Evolutionary conservation across 257 asterid genomes (phyloP).

Genomic region (Capsicum chinense): DNA sequence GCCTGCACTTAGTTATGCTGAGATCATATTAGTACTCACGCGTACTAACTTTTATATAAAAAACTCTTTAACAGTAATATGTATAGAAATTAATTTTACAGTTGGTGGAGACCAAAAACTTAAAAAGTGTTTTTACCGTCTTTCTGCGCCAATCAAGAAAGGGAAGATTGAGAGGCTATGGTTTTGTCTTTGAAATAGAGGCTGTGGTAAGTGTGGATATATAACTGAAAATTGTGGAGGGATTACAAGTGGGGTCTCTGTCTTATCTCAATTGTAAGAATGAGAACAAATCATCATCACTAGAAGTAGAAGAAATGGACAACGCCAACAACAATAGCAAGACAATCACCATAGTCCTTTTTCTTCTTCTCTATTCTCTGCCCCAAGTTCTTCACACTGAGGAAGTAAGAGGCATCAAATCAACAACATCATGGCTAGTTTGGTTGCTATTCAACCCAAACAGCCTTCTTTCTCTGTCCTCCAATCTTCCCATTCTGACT

Average conservation of each 20-base stretch:
- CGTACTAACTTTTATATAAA: too few relatives aligned
- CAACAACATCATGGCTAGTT: constrained; percentile 55
- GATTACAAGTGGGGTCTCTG: constrained; percentile 50
- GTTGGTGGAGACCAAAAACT: background rate
- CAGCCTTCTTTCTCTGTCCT: constrained; percentile 65
- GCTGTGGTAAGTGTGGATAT: constrained; percentile 47
- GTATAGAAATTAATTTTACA: background rate
- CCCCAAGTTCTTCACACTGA: background rate
- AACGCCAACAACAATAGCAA: constrained; percentile 10
- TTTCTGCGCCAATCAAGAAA: constrained; percentile 8
- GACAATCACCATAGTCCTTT: constrained; percentile 36
- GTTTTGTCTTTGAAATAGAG: background rate
- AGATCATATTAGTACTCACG: background rate
- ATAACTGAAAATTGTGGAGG: constrained; percentile 45
- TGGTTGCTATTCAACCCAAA: constrained; percentile 75
- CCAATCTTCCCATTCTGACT: constrained; percentile 77
- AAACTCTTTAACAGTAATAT: too few relatives aligned
- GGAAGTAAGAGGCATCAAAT: background rate
- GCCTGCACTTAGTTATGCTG: background rate
- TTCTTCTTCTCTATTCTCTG: constrained; percentile 13
- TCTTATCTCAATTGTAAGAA: constrained; percentile 83
- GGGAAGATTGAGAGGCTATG: constrained; percentile 7
- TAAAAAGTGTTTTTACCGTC: background rate
- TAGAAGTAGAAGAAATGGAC: constrained; percentile 34
- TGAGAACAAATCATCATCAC: constrained; percentile 34